phyloP scores from a whole-genome alignment of 306 rosid species.

The Acacia crassicarpa region DNA sequence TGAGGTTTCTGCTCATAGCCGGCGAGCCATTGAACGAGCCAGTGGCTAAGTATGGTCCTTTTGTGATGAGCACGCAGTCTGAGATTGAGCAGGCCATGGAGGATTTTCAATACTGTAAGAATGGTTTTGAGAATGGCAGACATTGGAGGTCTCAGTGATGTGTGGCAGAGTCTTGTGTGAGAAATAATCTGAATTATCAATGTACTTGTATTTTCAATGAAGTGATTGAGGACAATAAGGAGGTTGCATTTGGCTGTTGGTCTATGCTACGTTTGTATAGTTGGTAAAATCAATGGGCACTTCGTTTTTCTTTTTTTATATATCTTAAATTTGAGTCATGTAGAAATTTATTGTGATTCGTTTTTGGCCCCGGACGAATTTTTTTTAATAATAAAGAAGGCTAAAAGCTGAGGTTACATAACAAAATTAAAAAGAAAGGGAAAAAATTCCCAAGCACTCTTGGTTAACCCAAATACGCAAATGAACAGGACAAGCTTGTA shows the following conservation, averaged over 20 bases:
- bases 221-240: not conserved
- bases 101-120: constrained; percentile 47
- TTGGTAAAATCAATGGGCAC: not conserved
- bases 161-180: not conserved
- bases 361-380: not conserved
- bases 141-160: not conserved
- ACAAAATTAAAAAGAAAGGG: too few relatives aligned
- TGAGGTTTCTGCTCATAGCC: constrained; percentile 54
- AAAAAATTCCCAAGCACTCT: too few relatives aligned
- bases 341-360: not conserved
- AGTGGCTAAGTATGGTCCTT: constrained; percentile 61
- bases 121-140: constrained; percentile 66
- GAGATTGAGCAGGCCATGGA: constrained; percentile 55
- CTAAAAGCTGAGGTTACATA: too few relatives aligned
- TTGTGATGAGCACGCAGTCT: constrained; percentile 68
- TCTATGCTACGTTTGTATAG: not conserved
- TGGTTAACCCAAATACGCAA: too few relatives aligned
- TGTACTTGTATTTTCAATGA: not conserved
- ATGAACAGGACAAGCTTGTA: too few relatives aligned
- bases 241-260: not conserved
- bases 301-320: too few relatives aligned
- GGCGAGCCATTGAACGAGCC: constrained; percentile 67
- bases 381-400: too few relatives aligned
- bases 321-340: not conserved
- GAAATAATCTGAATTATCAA: not conserved